Evolutionary conservation across 78 protist species (phyloP), one percentile per base, ranked within the genome.

Genomic region (Trichosphaerium sp.): DNA sequence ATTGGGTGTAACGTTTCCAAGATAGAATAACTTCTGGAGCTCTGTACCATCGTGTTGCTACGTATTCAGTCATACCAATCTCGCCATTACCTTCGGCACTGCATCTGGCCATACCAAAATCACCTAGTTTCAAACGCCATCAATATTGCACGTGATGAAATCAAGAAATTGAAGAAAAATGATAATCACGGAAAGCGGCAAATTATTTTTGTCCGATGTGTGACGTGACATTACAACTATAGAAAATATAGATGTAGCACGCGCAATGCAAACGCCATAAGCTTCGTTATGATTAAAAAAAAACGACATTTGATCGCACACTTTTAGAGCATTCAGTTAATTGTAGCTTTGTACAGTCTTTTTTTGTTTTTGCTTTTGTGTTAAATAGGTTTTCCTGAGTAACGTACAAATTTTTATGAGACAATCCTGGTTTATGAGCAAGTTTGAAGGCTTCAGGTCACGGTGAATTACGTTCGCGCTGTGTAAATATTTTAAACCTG

Each of bases 41-140:
- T 5, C 98, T 67, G 61, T 91, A 94, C 98, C 98, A 94, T 2
- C 98, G 57, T 0, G 98, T 94, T 35, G 92, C 95, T 2, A 94
- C 98, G 63, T 94, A 91, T 32, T 74, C 85, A 14, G 90, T 76
- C 83, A 84, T 67, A 26, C 41, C 59, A 21, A 81, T 82, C 28
- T 38, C 47, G 18, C 56, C 1, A 37, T 49, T 18, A 14, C 57
- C 64, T n/a, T 65, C 41, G 8, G 86, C 78, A 41, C 68, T 68
- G 15, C 69, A 71, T 21, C 91, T 72, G 6, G 87, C 81, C 1
- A 86, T 65, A 41, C 91, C 91, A 4, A 86, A 69, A 60, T 86
- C 91, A 49, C n/a, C n/a, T n/a, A 11, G n/a, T n/a, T n/a, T n/a
- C n/a, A n/a, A n/a, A n/a, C n/a, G n/a, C n/a, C n/a, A n/a, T n/a